Percentiles rank a stretch among this genome's conserved stretches.
These are phyloP conservation scores for Anastatica hierochuntica DNA, from an alignment of 345 rosid species.

Conservation along the genomic window DNA sequence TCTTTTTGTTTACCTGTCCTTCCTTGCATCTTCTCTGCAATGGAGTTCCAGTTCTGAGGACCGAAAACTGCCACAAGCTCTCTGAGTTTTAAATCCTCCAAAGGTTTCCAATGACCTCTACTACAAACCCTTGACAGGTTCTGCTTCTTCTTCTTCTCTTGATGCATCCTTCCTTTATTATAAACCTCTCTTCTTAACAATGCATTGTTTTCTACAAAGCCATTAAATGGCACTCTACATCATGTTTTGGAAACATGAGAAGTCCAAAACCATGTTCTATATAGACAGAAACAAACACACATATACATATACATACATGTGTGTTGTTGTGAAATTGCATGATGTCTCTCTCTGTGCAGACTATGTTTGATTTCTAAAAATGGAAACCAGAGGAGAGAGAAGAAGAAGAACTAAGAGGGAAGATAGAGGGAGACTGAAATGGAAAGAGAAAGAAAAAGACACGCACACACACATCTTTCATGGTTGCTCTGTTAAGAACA, in stretches of 20 bases:
- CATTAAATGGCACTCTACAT: slow-evolving; percentile 11
- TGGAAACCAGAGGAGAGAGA: slow-evolving; percentile 12
- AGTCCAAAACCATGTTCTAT: slow-evolving; percentile 5
- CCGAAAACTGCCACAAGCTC: slow-evolving; percentile 67
- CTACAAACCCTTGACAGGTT: background rate
- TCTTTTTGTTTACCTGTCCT: slow-evolving; percentile 63
- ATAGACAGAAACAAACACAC: background rate
- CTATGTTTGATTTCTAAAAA: background rate
- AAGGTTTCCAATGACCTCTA: slow-evolving; percentile 20
- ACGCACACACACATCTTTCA: slow-evolving; percentile 21
- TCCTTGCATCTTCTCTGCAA: slow-evolving; percentile 61
- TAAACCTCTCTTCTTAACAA: background rate
- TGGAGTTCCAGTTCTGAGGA: slow-evolving; percentile 81
- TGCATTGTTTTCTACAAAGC: slow-evolving; percentile 16
- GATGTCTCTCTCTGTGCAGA: background rate
- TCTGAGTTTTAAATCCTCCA: slow-evolving; percentile 16
- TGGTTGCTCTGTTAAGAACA: slow-evolving; percentile 18
- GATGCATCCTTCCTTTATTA: slow-evolving; percentile 6
- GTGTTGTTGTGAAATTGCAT: background rate
- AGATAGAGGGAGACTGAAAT: background rate
- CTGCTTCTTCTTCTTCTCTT: background rate
- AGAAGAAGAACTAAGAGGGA: background rate
- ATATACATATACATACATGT: background rate
- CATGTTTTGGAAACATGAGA: background rate
- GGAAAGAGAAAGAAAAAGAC: background rate